Percentiles rank a stretch among this genome's conserved stretches.
phyloP scores from a whole-genome alignment of 768 basidiomycete species.

The Auricularia auricula-judae region DNA sequence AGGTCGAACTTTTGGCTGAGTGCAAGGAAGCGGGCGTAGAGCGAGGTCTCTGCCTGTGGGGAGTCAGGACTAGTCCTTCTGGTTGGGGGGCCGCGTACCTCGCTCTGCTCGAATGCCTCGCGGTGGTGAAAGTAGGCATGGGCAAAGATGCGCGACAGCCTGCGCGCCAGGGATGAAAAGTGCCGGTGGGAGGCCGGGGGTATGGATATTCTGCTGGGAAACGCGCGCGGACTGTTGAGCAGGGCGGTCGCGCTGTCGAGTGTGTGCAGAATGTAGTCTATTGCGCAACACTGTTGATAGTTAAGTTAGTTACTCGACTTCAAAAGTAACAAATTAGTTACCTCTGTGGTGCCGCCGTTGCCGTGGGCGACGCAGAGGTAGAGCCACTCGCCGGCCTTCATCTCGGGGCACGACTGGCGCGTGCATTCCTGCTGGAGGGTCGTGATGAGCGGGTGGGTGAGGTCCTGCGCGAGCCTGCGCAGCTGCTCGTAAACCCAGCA shows the following conservation, averaged over 20 bases:
- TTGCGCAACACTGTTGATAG: conserved; percentile 83
- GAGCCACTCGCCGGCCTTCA: conserved; percentile 99
- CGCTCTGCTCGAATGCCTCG: conserved; percentile 81
- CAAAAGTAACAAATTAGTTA: conserved; percentile 18
- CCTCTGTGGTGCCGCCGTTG: conserved; percentile 79
- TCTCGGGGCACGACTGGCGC: conserved; percentile 79
- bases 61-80: conserved; percentile 10
- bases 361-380: conserved; percentile 95
- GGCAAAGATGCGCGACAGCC: conserved; percentile 89
- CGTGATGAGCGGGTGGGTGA: conserved; percentile 76
- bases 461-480: conserved; percentile 75
- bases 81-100: conserved; percentile 19
- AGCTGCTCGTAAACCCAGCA: conserved; percentile 78
- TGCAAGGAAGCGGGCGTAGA: conserved; percentile 83
- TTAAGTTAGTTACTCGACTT: not conserved
- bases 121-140: conserved; percentile 95
- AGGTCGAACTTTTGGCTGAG: conserved; percentile 72
- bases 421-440: conserved; percentile 83
- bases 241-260: conserved; percentile 88
- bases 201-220: conserved; percentile 75
- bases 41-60: conserved; percentile 58
- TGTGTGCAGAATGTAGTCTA: conserved; percentile 91
- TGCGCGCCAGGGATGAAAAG: conserved; percentile 79
- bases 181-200: conserved; percentile 74
- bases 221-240: conserved; percentile 81